A percentile compares a stretch with the other conserved stretches of the same genome.
phyloP scores from a whole-genome alignment of 768 basidiomycete species.

The Tephrocybe sp. region DNA sequence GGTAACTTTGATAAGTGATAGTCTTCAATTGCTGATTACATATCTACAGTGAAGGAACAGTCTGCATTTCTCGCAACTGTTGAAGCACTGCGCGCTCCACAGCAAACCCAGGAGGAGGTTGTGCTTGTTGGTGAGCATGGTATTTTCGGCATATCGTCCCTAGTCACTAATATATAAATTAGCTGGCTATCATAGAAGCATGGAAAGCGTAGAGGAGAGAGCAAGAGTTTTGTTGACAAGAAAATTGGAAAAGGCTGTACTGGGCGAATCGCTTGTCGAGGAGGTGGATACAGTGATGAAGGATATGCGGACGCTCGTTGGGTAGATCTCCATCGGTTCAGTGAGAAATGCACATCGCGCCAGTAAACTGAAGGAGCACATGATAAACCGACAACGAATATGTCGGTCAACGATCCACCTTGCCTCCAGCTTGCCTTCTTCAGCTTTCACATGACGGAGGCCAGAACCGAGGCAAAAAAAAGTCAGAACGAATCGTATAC shows the following conservation, averaged over 20 bases:
- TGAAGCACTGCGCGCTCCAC: background rate
- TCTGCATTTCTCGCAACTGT: constrained; percentile 4
- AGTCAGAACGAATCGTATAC: too few relatives aligned
- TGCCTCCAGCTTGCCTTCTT: too few relatives aligned
- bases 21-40: background rate
- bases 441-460: too few relatives aligned
- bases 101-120: constrained; percentile 7
- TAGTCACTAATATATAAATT: background rate
- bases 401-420: too few relatives aligned
- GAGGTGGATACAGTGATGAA: constrained; percentile 21
- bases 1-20: background rate
- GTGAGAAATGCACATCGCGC: too few relatives aligned
- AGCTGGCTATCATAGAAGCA: constrained; percentile 6
- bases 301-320: constrained; percentile 13
- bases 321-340: too few relatives aligned
- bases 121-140: constrained; percentile 9
- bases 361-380: too few relatives aligned
- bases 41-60: constrained; percentile 4
- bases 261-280: constrained; percentile 14
- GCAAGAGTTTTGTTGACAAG: constrained; percentile 16
- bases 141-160: background rate
- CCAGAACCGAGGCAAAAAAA: too few relatives aligned
- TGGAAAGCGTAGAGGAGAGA: constrained; percentile 7
- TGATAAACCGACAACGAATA: too few relatives aligned
- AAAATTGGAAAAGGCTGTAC: constrained; percentile 21